Conservation (phyloP, 2,329 filamentous ascomycete species). For the Penicillium sp. region DNA sequence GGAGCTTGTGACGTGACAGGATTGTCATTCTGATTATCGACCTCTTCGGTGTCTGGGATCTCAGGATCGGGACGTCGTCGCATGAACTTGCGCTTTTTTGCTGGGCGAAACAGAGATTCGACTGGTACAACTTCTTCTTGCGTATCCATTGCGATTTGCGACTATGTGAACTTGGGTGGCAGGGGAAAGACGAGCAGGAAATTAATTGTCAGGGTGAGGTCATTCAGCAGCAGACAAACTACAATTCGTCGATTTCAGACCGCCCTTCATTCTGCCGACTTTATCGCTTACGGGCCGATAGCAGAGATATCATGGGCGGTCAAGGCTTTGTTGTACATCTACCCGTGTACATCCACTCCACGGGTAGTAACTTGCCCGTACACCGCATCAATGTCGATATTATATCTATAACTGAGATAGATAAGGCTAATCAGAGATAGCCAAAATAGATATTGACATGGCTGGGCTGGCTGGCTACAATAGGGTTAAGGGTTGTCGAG, state of each 20-base stretch:
- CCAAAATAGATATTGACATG: not conserved
- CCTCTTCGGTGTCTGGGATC: constrained; percentile 14
- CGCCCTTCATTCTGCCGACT: not conserved
- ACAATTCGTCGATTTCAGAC: not conserved
- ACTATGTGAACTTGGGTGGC: not conserved
- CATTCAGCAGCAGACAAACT: constrained; percentile 10
- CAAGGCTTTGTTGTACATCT: too few relatives aligned
- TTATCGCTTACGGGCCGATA: too few relatives aligned
- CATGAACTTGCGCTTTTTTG: constrained; percentile 52
- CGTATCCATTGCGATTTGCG: constrained; percentile 28
- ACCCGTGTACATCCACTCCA: too few relatives aligned
- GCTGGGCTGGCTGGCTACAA: not conserved
- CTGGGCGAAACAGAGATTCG: constrained; percentile 46
- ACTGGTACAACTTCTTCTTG: constrained; percentile 19
- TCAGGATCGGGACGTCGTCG: constrained; percentile 41
- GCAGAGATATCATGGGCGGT: too few relatives aligned
- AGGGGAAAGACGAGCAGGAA: not conserved
- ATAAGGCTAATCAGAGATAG: not conserved
- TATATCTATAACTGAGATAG: too few relatives aligned
- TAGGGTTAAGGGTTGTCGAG: not conserved
- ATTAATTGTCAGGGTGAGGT: constrained; percentile 12
- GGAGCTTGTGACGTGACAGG: constrained; percentile 9
- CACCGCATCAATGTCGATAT: too few relatives aligned
- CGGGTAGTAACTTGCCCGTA: too few relatives aligned
- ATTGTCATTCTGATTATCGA: constrained; percentile 13